Evolutionary conservation across 2,329 filamentous ascomycete species (phyloP).

Genomic region (Colletotrichum spinosum): DNA sequence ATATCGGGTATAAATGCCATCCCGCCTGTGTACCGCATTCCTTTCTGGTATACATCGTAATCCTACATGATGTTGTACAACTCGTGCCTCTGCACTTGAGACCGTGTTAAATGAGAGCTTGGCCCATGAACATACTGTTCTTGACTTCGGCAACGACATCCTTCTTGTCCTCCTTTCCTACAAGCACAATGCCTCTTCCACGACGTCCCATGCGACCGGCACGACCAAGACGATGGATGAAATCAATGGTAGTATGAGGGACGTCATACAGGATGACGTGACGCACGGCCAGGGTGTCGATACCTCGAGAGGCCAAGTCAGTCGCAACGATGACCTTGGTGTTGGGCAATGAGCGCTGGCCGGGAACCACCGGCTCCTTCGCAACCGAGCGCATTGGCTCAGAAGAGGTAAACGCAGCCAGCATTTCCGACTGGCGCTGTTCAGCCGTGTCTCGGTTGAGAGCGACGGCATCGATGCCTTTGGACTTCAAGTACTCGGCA

Average conservation of each 20-base stretch:
- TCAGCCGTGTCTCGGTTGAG: conserved; percentile 87
- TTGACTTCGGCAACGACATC: conserved; percentile 93
- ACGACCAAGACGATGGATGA: conserved; percentile 93
- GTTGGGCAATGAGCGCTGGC: conserved; percentile 71
- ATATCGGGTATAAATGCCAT: conserved; percentile 18
- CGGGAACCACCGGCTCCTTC: conserved; percentile 44
- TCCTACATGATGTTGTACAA: conserved; percentile 33
- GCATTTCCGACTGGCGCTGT: conserved; percentile 79
- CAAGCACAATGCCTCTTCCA: conserved; percentile 88
- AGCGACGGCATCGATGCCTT: conserved; percentile 89
- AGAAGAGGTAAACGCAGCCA: conserved; percentile 77
- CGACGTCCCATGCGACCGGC: conserved; percentile 93
- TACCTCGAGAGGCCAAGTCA: conserved; percentile 90
- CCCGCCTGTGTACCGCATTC: not conserved
- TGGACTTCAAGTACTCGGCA: conserved; percentile 80
- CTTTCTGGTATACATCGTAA: conserved; percentile 11
- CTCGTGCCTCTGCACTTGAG: not conserved
- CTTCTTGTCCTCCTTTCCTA: conserved; percentile 88
- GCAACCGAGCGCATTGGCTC: conserved; percentile 52
- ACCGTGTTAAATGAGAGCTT: conserved; percentile 73
- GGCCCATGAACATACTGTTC: conserved; percentile 87
- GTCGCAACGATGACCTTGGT: conserved; percentile 95
- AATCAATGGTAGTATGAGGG: conserved; percentile 97
- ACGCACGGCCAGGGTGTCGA: conserved; percentile 91
- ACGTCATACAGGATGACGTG: conserved; percentile 97